Evolutionary conservation across 176 grass and related monocot species (phyloP).

Genomic region (Aegilops speltoides): DNA sequence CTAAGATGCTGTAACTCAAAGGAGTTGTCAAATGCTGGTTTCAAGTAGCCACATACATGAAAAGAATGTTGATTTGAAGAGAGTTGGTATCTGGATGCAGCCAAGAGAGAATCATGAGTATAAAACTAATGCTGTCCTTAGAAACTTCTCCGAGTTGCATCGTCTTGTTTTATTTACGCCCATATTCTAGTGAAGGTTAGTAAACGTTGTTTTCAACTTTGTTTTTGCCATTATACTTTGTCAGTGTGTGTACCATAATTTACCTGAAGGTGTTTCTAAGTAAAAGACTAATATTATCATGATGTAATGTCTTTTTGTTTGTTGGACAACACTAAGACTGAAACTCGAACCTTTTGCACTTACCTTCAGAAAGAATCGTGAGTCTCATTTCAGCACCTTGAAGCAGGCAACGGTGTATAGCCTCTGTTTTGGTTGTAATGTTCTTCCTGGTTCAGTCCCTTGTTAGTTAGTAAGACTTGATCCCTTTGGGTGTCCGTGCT

Average conservation of each 20-base stretch:
- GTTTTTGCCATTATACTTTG: not conserved
- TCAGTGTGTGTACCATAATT: not conserved
- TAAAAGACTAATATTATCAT: not conserved
- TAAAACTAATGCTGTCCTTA: not conserved
- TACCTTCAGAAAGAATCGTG: not conserved
- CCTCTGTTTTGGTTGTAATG: not conserved
- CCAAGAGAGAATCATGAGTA: not conserved
- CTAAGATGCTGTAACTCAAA: not conserved
- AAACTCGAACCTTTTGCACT: not conserved
- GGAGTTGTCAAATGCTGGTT: not conserved
- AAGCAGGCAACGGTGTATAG: not conserved
- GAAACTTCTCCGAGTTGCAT: not conserved
- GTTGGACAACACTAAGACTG: not conserved
- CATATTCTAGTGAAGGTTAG: not conserved
- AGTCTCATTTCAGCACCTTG: not conserved
- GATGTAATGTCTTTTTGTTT: not conserved
- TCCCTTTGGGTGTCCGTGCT: not conserved
- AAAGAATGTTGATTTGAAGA: too few species aligned
- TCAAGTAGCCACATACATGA: conserved; percentile 1
- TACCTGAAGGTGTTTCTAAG: not conserved
- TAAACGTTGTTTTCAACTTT: not conserved
- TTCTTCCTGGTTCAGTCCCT: not conserved
- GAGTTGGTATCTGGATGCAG: too few species aligned
- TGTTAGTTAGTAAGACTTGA: not conserved
- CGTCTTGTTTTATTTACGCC: not conserved